A percentile compares a stretch with the other conserved stretches of the same genome.
Evolutionary conservation across 768 basidiomycete genomes (phyloP).

Genomic region (Panaeolus papilionaceus): DNA sequence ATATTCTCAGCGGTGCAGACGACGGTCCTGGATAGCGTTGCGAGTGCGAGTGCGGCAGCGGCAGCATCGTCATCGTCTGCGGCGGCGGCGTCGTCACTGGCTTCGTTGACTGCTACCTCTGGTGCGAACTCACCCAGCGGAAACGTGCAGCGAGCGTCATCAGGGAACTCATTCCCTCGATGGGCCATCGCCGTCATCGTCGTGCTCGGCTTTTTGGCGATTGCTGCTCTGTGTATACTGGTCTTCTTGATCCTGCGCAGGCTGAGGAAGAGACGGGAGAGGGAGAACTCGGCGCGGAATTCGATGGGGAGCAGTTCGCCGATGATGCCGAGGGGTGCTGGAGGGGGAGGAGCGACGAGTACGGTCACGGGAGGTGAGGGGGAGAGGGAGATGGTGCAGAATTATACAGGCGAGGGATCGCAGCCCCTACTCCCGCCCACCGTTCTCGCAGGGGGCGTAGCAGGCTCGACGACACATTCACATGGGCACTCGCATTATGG

Average conservation of each 20-base stretch:
- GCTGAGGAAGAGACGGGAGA: slow-evolving; percentile 57
- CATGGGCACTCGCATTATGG: slow-evolving; percentile 38
- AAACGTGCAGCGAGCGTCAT: slow-evolving; percentile 50
- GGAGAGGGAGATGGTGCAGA: slow-evolving; percentile 36
- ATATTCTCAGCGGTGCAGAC: slow-evolving; percentile 77
- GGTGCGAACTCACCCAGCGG: slow-evolving; percentile 33
- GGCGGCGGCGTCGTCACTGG: slow-evolving; percentile 37
- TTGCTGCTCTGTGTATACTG: slow-evolving; percentile 70
- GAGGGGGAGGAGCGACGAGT: slow-evolving; percentile 59
- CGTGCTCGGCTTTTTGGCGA: slow-evolving; percentile 84
- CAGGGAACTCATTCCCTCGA: slow-evolving; percentile 65
- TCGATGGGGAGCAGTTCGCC: slow-evolving; percentile 84
- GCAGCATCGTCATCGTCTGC: slow-evolving; percentile 40
- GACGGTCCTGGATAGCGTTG: slow-evolving; percentile 68
- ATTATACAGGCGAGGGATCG: slow-evolving; percentile 24
- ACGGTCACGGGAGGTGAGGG: slow-evolving; percentile 86
- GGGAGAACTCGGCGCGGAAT: slow-evolving; percentile 60
- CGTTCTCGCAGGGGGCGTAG: slow-evolving; percentile 19
- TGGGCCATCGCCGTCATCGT: slow-evolving; percentile 95
- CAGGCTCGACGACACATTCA: slow-evolving; percentile 36
- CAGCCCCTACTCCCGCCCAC: slow-evolving; percentile 36
- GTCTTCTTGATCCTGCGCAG: slow-evolving; percentile 77
- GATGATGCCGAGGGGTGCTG: slow-evolving; percentile 74
- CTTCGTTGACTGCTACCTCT: slow-evolving; percentile 46
- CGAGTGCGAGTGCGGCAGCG: slow-evolving; percentile 56